Evolutionary conservation across 768 basidiomycete genomes (phyloP).

Genomic region (Collybiopsis confluens): DNA sequence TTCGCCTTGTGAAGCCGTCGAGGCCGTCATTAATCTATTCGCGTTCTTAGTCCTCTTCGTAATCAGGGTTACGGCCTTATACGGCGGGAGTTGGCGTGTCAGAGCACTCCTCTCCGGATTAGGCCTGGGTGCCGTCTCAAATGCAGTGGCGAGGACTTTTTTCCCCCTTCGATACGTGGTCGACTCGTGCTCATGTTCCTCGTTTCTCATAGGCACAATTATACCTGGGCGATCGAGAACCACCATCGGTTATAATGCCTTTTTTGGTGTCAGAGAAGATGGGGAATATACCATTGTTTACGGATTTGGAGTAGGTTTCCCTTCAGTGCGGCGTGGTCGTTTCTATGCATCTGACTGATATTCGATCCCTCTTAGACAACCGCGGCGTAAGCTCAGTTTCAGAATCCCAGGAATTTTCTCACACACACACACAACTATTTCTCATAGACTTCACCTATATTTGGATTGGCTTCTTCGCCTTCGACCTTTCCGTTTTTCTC

Average conservation of each 20-base stretch:
- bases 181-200: too few relatives aligned
- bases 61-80: not conserved
- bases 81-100: not conserved
- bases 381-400: too few relatives aligned
- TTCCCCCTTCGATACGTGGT: too few relatives aligned
- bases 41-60: not conserved
- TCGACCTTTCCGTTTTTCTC: not conserved
- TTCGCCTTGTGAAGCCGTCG: not conserved
- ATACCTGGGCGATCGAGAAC: not conserved
- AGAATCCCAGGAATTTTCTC: too few relatives aligned
- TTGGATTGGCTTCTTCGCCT: slow-evolving; percentile 1
- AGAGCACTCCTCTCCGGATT: not conserved
- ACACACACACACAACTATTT: too few relatives aligned
- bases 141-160: not conserved
- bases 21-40: not conserved
- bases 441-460: not conserved
- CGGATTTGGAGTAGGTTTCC: not conserved
- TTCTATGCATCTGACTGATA: too few relatives aligned
- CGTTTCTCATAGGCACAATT: not conserved
- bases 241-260: not conserved
- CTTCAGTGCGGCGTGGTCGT: too few relatives aligned
- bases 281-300: not conserved
- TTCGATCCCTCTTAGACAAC: too few relatives aligned
- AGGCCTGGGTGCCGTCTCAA: not conserved
- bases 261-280: not conserved